Evolutionary conservation across 2,329 filamentous ascomycete species (phyloP), one percentile per base, ranked within the genome.

Genomic region (Trichoderma aggressivum): DNA sequence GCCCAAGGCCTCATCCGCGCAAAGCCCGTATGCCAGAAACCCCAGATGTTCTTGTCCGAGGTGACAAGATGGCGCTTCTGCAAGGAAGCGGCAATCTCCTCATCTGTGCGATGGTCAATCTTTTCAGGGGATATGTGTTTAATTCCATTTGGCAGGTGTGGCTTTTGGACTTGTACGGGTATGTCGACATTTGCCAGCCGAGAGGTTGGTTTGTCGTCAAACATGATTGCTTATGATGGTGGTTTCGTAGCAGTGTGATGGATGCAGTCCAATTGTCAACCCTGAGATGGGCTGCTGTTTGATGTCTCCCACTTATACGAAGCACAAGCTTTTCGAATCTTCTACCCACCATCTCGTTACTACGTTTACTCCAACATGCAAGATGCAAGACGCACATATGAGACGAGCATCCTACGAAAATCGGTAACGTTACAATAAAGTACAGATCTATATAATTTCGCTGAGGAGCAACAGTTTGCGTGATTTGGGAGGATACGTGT

Each of bases 31-130:
- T 84, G 76, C 82, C 82, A 84, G 73, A 79, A 84, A 5, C 81
- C 80, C 82, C 82, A 84, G 2, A 84, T 75, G 62, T 84, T 84
- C 75, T 79, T 82, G 53, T 82, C 80, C 1, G 80, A 81, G 12
- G 74, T 77, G 28, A 82, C 75, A 0, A 79, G 78, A 5, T 77
- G 76, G 36, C 76, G 73, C 2, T 70, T 71, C 32, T 77, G 77
- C 16, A 82, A 75, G 72, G 72, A 75, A 28, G 71, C 65, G 6
- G 76, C 73, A 67, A 81, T 81, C 36, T 81, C 80, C 8, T 76
- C 73, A 63, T 80, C 76, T 8, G 76, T 74, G 39, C 76, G 77
- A 14, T 73, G 70, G 58, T 81, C 79, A 7, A 79, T 64, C n/a
- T 64, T 62, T 3, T 73, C 70, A n/a, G 62, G 11, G 21, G 43